A percentile compares a stretch with the other conserved stretches of the same genome.
phyloP scores from a whole-genome alignment of 495 filamentous ascomycete species.

The Trichoderma reesei region DNA sequence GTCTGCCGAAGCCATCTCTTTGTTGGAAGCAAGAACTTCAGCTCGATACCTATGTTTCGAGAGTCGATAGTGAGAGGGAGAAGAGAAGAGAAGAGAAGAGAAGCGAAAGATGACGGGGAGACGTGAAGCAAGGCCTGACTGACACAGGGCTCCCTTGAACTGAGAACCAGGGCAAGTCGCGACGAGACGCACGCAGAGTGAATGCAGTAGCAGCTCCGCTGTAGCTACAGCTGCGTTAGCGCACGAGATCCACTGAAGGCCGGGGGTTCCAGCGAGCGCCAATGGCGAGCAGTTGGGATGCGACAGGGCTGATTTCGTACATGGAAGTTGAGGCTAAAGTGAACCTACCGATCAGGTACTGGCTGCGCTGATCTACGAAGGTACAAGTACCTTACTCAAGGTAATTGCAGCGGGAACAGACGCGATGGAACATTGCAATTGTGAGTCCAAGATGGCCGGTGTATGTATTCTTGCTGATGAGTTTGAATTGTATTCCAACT shows the following conservation, averaged over 20 bases:
- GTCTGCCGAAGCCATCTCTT: not conserved
- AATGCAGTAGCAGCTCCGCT: not conserved
- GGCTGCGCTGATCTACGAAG: too few relatives aligned
- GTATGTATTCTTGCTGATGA: too few relatives aligned
- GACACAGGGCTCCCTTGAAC: not conserved
- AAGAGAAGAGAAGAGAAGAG: not conserved
- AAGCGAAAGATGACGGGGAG: not conserved
- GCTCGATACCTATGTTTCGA: not conserved
- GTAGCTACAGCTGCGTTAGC: conserved; percentile 2
- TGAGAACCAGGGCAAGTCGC: not conserved
- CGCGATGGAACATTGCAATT: too few relatives aligned
- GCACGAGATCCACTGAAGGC: not conserved
- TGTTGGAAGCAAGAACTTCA: too few relatives aligned
- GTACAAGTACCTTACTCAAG: too few relatives aligned
- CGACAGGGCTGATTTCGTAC: conserved; percentile 5
- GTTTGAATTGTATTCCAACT: too few relatives aligned
- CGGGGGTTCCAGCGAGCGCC: not conserved
- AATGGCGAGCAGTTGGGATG: not conserved
- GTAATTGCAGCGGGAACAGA: too few relatives aligned
- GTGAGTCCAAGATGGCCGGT: too few relatives aligned
- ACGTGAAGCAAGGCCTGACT: not conserved
- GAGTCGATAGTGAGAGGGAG: not conserved
- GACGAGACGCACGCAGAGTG: not conserved
- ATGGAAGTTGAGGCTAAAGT: not conserved
- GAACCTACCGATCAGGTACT: not conserved